Base-by-base conservation (phyloP, 1,284 basidiomycete species). In the Trametes polyzona region DNA sequence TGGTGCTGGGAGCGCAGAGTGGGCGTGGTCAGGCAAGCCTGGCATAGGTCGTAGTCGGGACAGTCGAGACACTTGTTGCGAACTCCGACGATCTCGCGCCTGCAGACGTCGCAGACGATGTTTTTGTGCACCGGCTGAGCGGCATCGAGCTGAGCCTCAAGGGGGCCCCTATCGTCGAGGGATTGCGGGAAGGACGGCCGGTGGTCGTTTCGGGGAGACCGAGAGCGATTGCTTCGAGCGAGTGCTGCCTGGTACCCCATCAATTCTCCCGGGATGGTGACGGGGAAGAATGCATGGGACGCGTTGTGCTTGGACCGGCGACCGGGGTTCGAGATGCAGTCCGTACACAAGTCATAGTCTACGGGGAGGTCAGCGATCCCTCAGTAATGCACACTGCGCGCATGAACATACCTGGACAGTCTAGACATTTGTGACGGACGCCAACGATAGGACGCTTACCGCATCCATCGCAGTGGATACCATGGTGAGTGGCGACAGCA, bases 11-110 rank as follows among this genome's bases (percentile, higher is more conserved):
- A 52, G 26, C 67, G 67, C 26, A 59, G 33, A 9, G 23, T 55
- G 10, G 93, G 92, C 42, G 51, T 57, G 12, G 50, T 55, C 39
- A 84, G 75, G 69, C 89, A 92, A 1, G 67, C 4, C 0, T 81
- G 78, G 69, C 90, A 92, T 44, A 92, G 74, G 70, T 93, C 90
- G 67, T 84, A 92, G 69, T 92, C 89, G 47, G 78, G 75, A 69
- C 89, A 92, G 65, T 91, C 88, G 16, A 91, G 72, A 62, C 89
- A 92, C 70, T 91, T 92, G 71, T 89, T 83, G 41, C 90, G 80
- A 54, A 83, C 68, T 14, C 89, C 90, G 47, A 81, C 74, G 30
- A 91, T 75, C 5, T 72, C 78, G 9, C 72, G 63, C 4, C 77
- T 65, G 70, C 90, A 92, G 11, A 64, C 65, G 68, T 92, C 87